Evolutionary conservation across 176 grass and related monocot species (phyloP).

Genomic region (Melocanna baccifera): DNA sequence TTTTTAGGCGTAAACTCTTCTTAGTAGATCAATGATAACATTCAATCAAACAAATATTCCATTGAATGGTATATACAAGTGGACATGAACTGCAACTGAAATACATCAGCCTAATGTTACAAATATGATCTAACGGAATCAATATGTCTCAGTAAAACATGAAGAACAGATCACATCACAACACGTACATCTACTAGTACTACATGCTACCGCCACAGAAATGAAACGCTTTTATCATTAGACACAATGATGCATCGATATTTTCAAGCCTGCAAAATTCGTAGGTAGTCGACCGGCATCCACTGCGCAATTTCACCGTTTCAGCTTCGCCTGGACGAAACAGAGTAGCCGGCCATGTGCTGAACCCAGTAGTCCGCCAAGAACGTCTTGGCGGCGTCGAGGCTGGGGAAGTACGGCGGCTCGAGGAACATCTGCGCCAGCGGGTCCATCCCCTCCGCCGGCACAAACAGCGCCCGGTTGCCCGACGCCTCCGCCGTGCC

Average conservation of each 20-base stretch:
- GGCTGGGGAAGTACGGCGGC: constrained; percentile 87
- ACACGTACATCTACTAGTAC: background rate
- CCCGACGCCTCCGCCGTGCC: constrained; percentile 66
- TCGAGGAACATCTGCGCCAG: constrained; percentile 85
- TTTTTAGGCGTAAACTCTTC: no score
- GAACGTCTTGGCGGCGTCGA: constrained; percentile 94
- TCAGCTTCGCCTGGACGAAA: constrained; percentile 29
- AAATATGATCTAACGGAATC: constrained; percentile 2
- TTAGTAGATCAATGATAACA: background rate
- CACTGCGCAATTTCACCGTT: background rate
- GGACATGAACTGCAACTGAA: background rate
- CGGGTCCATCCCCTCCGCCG: constrained; percentile 58
- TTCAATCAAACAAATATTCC: background rate
- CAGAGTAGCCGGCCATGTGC: constrained; percentile 29
- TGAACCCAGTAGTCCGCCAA: constrained; percentile 82
- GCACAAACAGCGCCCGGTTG: constrained; percentile 56
- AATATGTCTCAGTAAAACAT: background rate
- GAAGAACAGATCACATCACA: background rate
- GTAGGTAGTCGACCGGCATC: background rate
- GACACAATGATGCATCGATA: background rate
- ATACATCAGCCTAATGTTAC: background rate
- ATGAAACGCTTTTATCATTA: constrained; percentile 9
- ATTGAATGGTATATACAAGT: background rate
- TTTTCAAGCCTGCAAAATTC: constrained; percentile 7
- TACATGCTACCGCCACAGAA: background rate